Base-by-base conservation (phyloP, 352 stramenopile species). In the Pythium monospermum region DNA sequence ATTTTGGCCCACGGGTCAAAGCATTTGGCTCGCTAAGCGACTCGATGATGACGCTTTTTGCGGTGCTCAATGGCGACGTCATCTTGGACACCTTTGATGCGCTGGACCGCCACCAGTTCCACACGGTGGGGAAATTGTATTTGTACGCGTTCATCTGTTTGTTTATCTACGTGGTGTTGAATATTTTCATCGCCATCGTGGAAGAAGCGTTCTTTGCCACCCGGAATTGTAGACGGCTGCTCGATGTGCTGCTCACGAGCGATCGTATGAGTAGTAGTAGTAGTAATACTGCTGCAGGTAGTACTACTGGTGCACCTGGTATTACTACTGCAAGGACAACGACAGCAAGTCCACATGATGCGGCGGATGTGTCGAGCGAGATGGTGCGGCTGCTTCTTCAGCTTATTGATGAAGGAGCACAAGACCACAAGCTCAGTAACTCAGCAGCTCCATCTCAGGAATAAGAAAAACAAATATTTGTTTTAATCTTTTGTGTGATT, bases 121-220 rank as follows among this genome's bases (percentile, higher is more conserved):
- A 36, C 11, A 26, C 87, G 16, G 74, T 85, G 1, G 84, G 82
- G 43, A 85, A 87, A 40, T 54, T 90, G 45, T 96, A 91, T 45
- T 36, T 96, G 39, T 96, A 93, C 60, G 76, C 78, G 32, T 96
- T 96, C 64, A 91, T 96, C 35, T 70, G 76, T 50, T 63, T 96
- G n/a, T 96, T 96, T 62, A 94, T 96, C 61, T 96, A 96, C 61
- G 82, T 96, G 41, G 87, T 96, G 45, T 71, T 96, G 42, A 96
- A 96, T 55, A 85, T 96, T 49, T 95, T 95, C 53, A 93, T 96
- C 26, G 85, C 85, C 13, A 92, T 96, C 45, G 80, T 96, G 36
- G 87, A 96, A 41, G 85, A 96, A 41, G 81, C 86, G 23, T 96
- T 94, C 69, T 96, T 96, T 50, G 82, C 84, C n/a, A 91, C 81